Evolutionary conservation across 805 yeast species (phyloP).

Genomic region (Metschnikowia hibisci): DNA sequence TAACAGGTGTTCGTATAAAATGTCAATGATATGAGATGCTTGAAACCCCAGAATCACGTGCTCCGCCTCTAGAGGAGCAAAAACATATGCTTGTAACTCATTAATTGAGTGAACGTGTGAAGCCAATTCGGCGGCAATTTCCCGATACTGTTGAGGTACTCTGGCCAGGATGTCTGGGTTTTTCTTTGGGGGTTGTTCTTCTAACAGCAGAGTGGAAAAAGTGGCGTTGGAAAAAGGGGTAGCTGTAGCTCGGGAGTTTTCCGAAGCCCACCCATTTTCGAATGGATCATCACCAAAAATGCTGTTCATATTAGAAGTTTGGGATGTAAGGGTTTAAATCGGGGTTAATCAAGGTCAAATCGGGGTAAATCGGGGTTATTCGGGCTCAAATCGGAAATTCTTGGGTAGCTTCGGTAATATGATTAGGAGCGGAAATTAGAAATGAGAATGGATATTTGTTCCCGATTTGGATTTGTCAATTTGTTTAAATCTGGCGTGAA

Average conservation of each 20-base stretch:
- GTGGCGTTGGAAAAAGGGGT: slow-evolving; percentile 8
- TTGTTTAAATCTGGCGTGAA: too few relatives aligned
- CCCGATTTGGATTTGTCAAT: too few relatives aligned
- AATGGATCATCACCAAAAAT: slow-evolving; percentile 31
- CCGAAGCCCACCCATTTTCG: slow-evolving; percentile 38
- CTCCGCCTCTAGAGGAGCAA: slow-evolving; percentile 26
- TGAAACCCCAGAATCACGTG: slow-evolving; percentile 29
- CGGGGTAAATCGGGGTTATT: not conserved
- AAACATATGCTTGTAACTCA: slow-evolving; percentile 28
- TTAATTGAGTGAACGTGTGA: slow-evolving; percentile 20
- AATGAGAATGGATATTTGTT: not conserved
- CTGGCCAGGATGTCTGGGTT: slow-evolving; percentile 9
- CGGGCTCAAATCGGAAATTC: too few relatives aligned
- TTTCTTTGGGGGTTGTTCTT: slow-evolving; percentile 4
- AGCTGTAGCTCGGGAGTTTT: slow-evolving; percentile 4
- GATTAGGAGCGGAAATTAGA: too few relatives aligned
- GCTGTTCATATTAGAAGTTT: slow-evolving; percentile 12
- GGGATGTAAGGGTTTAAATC: not conserved
- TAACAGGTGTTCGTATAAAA: slow-evolving; percentile 33
- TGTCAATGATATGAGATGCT: slow-evolving; percentile 30
- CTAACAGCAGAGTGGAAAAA: slow-evolving; percentile 2
- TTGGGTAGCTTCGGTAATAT: not conserved
- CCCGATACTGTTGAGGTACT: slow-evolving; percentile 30
- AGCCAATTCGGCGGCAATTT: slow-evolving; percentile 17
- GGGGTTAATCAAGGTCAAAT: not conserved